Evolutionary conservation across 73 alveolate genomes (phyloP).

Genomic region (Paramecium primaurelia): DNA sequence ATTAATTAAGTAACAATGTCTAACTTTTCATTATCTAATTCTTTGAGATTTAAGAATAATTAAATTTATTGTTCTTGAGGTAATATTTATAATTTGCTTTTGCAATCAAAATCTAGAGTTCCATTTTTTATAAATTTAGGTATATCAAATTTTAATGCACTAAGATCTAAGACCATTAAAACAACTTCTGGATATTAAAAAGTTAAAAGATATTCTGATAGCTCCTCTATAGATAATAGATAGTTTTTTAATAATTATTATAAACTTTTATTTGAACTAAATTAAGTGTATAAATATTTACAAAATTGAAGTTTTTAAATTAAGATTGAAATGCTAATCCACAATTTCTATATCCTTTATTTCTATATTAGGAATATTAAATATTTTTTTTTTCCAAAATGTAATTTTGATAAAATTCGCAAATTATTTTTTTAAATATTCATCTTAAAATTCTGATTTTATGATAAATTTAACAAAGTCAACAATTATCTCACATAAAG

Average conservation of each 20-base stretch:
- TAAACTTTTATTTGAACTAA: not conserved
- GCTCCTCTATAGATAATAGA: not conserved
- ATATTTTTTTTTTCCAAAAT: not conserved
- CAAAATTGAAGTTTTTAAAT: not conserved
- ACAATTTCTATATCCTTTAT: not conserved
- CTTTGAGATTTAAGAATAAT: not conserved
- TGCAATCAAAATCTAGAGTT: not conserved
- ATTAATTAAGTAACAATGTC: not conserved
- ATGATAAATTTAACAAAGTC: not conserved
- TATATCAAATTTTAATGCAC: not conserved
- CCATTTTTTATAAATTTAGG: not conserved
- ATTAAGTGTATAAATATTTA: not conserved
- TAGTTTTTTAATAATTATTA: not conserved
- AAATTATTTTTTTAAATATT: not conserved
- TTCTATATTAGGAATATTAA: not conserved
- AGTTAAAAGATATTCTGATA: not conserved
- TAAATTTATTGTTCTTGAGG: not conserved
- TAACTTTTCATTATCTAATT: not conserved
- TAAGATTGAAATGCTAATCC: not conserved
- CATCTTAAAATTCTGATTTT: not conserved
- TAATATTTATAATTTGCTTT: not conserved
- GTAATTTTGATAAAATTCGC: not conserved
- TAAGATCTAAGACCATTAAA: not conserved
- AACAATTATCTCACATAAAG: not conserved
- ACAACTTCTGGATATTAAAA: not conserved